Evolutionary conservation across 1,284 basidiomycete species (phyloP), one percentile per base, ranked within the genome.

Genomic region (Mycena citricolor): DNA sequence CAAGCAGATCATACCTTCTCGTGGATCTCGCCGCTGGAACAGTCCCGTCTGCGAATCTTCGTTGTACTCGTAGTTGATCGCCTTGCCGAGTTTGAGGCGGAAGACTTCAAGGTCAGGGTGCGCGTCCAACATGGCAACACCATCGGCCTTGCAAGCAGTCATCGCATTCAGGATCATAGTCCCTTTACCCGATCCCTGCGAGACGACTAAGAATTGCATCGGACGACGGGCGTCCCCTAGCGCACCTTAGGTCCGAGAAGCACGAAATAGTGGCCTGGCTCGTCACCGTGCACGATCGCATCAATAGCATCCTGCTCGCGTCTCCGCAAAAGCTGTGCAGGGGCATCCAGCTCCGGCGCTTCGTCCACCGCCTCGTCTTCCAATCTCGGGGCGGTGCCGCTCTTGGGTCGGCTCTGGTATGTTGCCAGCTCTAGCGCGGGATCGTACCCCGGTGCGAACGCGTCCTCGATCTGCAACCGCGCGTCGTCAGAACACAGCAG

Each of bases 111-210:
- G 63, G 55, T 82, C 78, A 11, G 76, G 79, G 59, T 83, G 79
- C 3, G 76, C 81, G 59, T 77, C 74, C 25, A 70, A 73, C 50
- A 76, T 64, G 4, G 71, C 66, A 19, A 79, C 73, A 21, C 80
- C 81, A 40, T 92, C 88, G 2, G 89, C 89, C 47, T 82, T 68
- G 47, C 82, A 80, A 6, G 74, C 71, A 17, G 76, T 66, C 88
- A 93, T 90, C 0, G 85, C 77, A 54, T 91, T 86, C 41, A 90
- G 74, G 43, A 92, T 76, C 86, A 90, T 84, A 0, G 85, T 88
- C 2, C 81, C 82, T 67, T 91, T 90, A 14, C 79, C 79, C 4
- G 75, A 75, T 13, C 81, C 79, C 72, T 77, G 35, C 26, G 10
- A 29, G 10, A n/a, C 26, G 17, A 30, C 14, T 26, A 31, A 16